Evolutionary conservation across 768 basidiomycete species (phyloP).

Genomic region (Phylloporus sp.): DNA sequence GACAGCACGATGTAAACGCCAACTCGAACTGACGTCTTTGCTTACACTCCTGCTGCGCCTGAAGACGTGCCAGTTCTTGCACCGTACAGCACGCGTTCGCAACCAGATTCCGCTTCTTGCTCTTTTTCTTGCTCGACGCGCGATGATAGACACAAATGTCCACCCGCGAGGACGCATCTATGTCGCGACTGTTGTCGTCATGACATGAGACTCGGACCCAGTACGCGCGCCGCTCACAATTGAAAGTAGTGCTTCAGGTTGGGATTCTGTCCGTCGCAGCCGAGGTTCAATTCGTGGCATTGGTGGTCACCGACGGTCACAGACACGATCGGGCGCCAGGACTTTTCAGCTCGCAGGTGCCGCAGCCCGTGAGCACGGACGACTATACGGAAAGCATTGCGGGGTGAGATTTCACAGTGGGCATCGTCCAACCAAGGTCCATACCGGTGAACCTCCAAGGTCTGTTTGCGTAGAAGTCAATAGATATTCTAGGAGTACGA

Average conservation of each 20-base stretch:
- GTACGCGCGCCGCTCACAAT: constrained; percentile 41
- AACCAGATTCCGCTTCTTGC: constrained; percentile 50
- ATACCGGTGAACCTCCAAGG: too few species aligned
- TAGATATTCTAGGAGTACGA: too few species aligned
- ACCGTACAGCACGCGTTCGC: constrained; percentile 48
- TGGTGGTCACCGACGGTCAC: constrained; percentile 50
- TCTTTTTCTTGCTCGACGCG: constrained; percentile 58
- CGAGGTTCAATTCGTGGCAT: constrained; percentile 53
- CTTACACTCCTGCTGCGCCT: constrained; percentile 33
- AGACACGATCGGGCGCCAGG: constrained; percentile 64
- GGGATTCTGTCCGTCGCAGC: constrained; percentile 65
- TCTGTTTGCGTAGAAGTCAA: too few species aligned
- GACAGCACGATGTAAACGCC: background rate
- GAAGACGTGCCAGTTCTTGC: constrained; percentile 47
- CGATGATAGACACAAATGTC: constrained; percentile 55
- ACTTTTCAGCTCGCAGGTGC: constrained; percentile 51
- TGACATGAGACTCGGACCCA: background rate
- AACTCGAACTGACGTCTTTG: constrained; percentile 39
- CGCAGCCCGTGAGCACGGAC: constrained; percentile 36
- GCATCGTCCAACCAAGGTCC: too few species aligned
- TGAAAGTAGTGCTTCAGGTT: constrained; percentile 51
- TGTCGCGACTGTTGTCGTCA: constrained; percentile 39
- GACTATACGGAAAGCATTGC: constrained; percentile 27
- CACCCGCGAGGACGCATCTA: constrained; percentile 36
- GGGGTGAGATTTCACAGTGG: too few species aligned